Base-by-base conservation (phyloP, 2,329 filamentous ascomycete species). In the Xylariomycetidae sp. region DNA sequence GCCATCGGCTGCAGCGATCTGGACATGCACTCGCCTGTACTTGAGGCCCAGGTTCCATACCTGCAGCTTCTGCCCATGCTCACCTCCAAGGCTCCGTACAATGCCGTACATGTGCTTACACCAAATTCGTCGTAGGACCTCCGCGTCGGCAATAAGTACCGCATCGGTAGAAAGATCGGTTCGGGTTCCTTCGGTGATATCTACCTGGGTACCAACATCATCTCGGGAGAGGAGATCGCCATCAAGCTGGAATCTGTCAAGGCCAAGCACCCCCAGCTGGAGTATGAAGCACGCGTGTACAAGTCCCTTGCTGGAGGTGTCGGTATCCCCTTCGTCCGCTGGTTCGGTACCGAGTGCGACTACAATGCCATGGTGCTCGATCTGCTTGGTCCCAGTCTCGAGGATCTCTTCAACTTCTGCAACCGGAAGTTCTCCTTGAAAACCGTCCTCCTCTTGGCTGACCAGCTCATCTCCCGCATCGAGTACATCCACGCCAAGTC, bases 321-420 rank as follows among this genome's bases (percentile, higher is more conserved):
- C 52, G 92, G 92, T 40, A 98, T 98, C 48, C 92, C 92, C 29
- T 96, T 96, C 57, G 92, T 98, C 58, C 88, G 90, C 67, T 98
- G 92, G 92, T 98, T 96, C 65, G 92, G 92, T 50, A 96, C 90
- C 40, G 92, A 98, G 68, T 96, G 90, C 66, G 92, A 96, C 70
- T 96, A 98, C 79, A 96, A 98, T 67, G 92, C 92, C 62, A 96
- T 98, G 92, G 92, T 98, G 32, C 79, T 96, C 47, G 92, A 98
- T 58, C 81, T 98, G 17, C 84, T 98, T 38, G 92, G 92, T 24
- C 92, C 92, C 48, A 92, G 84, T 56, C 69, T 98, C 64, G 92
- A 98, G 67, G 92, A 98, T 60, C 76, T 98, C 20, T 98, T 98
- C 85, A 96, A 98, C 78, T 96, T 96, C 66, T 98, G 92, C 80